These are phyloP conservation scores for Sphaerulina musiva DNA, from an alignment of 2,329 filamentous ascomycete species.

Conservation along the genomic window DNA sequence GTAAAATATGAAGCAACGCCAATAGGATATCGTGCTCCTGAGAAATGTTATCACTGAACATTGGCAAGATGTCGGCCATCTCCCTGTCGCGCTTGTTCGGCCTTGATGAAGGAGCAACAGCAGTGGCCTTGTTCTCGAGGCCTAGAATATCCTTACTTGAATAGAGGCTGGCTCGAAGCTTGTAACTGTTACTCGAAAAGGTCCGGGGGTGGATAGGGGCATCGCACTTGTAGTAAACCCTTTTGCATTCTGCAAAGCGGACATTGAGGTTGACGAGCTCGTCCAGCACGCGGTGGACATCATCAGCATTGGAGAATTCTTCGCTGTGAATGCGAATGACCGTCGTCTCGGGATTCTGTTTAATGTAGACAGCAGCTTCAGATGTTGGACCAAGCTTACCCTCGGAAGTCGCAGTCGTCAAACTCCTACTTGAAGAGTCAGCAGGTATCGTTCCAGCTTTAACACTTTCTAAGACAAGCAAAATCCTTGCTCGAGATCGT, in stretches of 20 bases:
- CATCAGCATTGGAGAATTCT: conserved; percentile 62
- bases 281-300: conserved; percentile 62
- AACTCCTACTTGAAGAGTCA: conserved; percentile 26
- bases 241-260: conserved; percentile 38
- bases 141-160: conserved; percentile 34
- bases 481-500: too few species aligned
- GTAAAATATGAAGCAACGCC: background rate
- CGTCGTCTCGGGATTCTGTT: conserved; percentile 29
- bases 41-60: conserved; percentile 11
- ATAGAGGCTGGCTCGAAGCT: conserved; percentile 40
- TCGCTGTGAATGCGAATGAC: conserved; percentile 73
- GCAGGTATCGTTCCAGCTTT: too few species aligned
- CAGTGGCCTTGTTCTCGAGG: conserved; percentile 14
- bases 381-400: conserved; percentile 65
- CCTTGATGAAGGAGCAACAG: conserved; percentile 19
- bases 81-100: conserved; percentile 12
- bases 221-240: conserved; percentile 75
- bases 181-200: conserved; percentile 37
- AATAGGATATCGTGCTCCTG: background rate
- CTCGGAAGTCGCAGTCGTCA: conserved; percentile 61
- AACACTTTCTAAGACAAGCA: too few species aligned
- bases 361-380: conserved; percentile 60
- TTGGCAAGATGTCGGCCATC: conserved; percentile 6
- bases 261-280: conserved; percentile 56
- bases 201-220: conserved; percentile 44